Percentiles rank a stretch among this genome's conserved stretches.
These are phyloP conservation scores for Aspergillus sp. DNA, from an alignment of 2,329 filamentous ascomycete species.

Conservation along the genomic window DNA sequence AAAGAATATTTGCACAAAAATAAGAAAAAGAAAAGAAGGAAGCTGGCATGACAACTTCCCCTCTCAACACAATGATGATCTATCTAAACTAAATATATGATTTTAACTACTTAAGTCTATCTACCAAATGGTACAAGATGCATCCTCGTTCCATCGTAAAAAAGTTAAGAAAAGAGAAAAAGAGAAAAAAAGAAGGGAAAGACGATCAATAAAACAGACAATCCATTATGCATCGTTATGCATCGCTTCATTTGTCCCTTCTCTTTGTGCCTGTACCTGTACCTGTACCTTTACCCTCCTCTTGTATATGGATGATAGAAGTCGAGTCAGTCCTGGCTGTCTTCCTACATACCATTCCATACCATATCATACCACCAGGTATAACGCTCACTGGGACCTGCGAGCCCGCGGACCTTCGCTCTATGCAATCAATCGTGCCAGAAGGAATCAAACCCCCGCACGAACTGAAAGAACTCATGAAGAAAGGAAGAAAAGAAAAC, in stretches of 20 bases:
- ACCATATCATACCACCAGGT: not conserved
- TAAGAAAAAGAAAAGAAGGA: too few relatives aligned
- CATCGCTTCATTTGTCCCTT: not conserved
- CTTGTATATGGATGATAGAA: not conserved
- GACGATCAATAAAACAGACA: not conserved
- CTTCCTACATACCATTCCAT: not conserved
- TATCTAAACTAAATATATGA: slow-evolving; percentile 14
- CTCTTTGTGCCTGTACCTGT: not conserved
- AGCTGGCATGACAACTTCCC: too few relatives aligned
- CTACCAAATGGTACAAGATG: not conserved
- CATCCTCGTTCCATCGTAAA: not conserved
- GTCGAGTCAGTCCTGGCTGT: not conserved
- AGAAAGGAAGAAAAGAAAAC: slow-evolving; percentile 3
- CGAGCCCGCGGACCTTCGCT: not conserved
- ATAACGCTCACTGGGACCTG: not conserved
- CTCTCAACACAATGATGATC: slow-evolving; percentile 3
- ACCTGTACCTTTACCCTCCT: not conserved
- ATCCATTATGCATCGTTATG: not conserved
- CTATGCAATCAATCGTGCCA: not conserved
- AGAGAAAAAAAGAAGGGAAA: not conserved
- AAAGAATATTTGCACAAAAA: too few relatives aligned
- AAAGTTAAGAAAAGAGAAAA: not conserved
- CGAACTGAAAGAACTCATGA: not conserved
- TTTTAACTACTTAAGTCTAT: not conserved
- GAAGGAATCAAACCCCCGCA: not conserved